Evolutionary conservation across 2,329 filamentous ascomycete species (phyloP), one percentile per base, ranked within the genome.

Genomic region (Colletotrichum godetiae): DNA sequence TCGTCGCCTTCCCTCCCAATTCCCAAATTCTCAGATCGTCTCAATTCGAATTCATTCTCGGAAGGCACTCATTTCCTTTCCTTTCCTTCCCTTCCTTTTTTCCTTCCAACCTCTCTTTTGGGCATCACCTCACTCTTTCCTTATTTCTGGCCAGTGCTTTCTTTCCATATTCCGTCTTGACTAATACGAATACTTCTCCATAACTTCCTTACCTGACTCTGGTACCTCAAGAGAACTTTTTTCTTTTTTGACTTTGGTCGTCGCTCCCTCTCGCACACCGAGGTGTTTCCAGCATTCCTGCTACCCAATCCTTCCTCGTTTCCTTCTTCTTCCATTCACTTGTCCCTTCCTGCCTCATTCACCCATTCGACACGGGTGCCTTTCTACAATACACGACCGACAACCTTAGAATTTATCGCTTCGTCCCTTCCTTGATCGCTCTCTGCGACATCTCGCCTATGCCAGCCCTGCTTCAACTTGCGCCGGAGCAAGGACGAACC

Each of bases 401-500:
- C 27, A 4, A 24, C 12, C 13, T 37, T 7, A 10, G 29, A 11
- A 29, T 19, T 22, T 27, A 22, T 46, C 42, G 19, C 52, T 59
- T 37, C 42, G 27, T 33, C 60, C 46, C 62, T 52, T 31, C 52
- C 27, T 37, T 58, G 52, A 73, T 55, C 64, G 68, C 68, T 60
- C 55, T 59, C 56, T 62, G 37, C 53, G 22, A 55, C 19, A 52
- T 27, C 60, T 56, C 60, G 64, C 55, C 42, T 46, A 61, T 67
- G 35, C 33, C 49, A 42, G 24, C 33, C 69, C 42, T 37, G 19
- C 33, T 22, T 53, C 42, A 46, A 24, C 56, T 73, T 65, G 60
- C 66, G 60, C 67, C n/a, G 22, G 35, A 66, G 61, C 71, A 73
- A 71, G 67, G 71, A 37, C 60, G 67, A 70, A 73, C 71, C 71